Evolutionary conservation across 306 rosid species (phyloP).

Genomic region (Cucurbita argyrosperma): DNA sequence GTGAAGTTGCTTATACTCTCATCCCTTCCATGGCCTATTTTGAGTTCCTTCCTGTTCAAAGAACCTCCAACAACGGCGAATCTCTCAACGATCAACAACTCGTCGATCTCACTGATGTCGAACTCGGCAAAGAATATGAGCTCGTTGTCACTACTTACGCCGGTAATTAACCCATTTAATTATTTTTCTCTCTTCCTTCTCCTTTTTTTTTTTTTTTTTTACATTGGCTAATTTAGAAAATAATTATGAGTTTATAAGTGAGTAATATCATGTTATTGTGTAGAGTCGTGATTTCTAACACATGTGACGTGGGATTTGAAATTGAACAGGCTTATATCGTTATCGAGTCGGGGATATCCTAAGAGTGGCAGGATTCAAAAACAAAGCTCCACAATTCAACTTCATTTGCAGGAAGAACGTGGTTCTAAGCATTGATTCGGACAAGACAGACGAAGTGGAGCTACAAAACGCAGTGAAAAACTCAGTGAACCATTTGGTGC

Average conservation of each 20-base stretch:
- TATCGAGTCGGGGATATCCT: constrained; percentile 5
- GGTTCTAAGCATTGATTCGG: constrained; percentile 6
- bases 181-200: neutral
- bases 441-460: constrained; percentile 9
- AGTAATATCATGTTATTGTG: too few species aligned
- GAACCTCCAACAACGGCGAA: neutral
- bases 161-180: neutral
- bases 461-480: constrained; percentile 5
- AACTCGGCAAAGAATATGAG: constrained; percentile 11
- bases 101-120: constrained; percentile 8
- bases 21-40: constrained; percentile 16
- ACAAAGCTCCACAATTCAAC: constrained; percentile 13
- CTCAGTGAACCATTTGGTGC: neutral
- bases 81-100: neutral
- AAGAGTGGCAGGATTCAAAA: constrained; percentile 10
- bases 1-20: constrained; percentile 11
- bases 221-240: too few species aligned
- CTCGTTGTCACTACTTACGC: constrained; percentile 15
- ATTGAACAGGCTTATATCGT: neutral
- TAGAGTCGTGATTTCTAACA: too few species aligned
- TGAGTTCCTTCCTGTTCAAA: constrained; percentile 8
- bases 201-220: too few species aligned
- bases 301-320: neutral
- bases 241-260: too few species aligned
- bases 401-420: constrained; percentile 7